Base-by-base conservation (phyloP, 2,329 filamentous ascomycete genomes). In the Ramichloridium luteum region DNA sequence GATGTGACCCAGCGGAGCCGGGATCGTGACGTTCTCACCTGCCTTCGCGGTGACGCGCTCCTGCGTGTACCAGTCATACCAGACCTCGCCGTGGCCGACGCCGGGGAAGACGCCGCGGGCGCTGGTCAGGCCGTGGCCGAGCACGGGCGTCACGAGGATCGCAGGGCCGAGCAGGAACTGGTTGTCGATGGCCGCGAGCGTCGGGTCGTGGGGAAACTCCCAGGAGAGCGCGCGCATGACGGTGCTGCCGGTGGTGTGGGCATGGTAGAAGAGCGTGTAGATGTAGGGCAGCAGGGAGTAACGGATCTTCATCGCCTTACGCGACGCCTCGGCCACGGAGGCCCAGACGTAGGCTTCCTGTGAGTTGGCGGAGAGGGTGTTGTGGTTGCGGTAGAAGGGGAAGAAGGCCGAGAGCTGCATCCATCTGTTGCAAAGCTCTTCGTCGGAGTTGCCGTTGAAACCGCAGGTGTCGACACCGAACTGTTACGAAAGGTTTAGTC, bases 21-120 rank as follows among this genome's bases (percentile, higher is more conserved):
- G 49, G 36, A 78, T 71, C 3, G 71, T 74, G 9, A 65, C 65
- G 48, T 78, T 78, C 34, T 65, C 59, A 6, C 69, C 68, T 2
- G 67, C 56, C 15, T 59, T 38, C 1, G 62, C 67, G 11, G 60
- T 47, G 3, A 82, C 60, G 0, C 62, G 62, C 0, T 63, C 64
- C 30, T 74, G 70, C n/a, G 68, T 78, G 54, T 84, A 84, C 78
- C 79, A 86, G 51, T 86, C 80, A 46, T 84, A 86, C 75, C 79
- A 86, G 2, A 73, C 53, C 25, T 72, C 69, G 14, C 62, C 74
- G 1, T 65, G 55, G 2, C 64, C 64, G 2, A 74, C 54, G 5
- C 78, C 78, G 0, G 80, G 80, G 53, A 85, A 84, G 3, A 82
- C 69, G 16, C 74, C 79, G 15, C 70, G 59, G 5, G 82, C 77